phyloP scores from a whole-genome alignment of 2,329 filamentous ascomycete species.

The Dichotomopilus funicola region DNA sequence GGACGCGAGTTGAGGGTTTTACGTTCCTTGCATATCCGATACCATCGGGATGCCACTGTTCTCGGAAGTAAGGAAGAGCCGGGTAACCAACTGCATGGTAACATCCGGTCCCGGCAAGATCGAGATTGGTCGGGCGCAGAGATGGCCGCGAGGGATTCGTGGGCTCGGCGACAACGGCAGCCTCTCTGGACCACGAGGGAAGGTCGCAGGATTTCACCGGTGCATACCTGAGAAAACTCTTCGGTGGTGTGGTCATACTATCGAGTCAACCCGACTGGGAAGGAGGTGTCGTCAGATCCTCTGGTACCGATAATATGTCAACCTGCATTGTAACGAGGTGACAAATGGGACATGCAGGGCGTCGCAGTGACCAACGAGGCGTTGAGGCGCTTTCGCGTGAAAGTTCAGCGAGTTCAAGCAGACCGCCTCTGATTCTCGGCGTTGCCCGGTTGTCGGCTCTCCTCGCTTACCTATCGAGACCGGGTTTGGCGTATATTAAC shows the following conservation, averaged over 20 bases:
- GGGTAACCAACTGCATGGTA: too few relatives aligned
- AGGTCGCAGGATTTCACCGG: neutral
- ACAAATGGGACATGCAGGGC: neutral
- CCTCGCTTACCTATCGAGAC: neutral
- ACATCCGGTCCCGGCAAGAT: too few relatives aligned
- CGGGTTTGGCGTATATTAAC: neutral
- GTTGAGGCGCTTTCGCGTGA: neutral
- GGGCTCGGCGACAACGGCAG: neutral
- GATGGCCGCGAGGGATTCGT: too few relatives aligned
- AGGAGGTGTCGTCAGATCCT: neutral
- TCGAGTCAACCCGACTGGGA: too few relatives aligned
- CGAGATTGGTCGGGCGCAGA: too few relatives aligned
- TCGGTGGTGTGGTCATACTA: neutral
- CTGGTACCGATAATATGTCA: neutral
- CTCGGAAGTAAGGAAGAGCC: too few relatives aligned
- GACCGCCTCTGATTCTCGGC: neutral
- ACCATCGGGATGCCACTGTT: too few relatives aligned
- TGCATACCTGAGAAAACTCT: neutral
- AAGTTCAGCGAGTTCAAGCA: neutral
- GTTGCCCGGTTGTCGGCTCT: neutral
- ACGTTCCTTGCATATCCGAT: too few relatives aligned
- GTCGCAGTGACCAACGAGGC: neutral
- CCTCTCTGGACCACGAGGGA: slow-evolving; percentile 1
- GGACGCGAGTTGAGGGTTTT: too few relatives aligned
- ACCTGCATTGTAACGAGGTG: neutral